Evolutionary conservation across 1,139 yeast genomes (phyloP).

Genomic region (Fermentozyma sake): DNA sequence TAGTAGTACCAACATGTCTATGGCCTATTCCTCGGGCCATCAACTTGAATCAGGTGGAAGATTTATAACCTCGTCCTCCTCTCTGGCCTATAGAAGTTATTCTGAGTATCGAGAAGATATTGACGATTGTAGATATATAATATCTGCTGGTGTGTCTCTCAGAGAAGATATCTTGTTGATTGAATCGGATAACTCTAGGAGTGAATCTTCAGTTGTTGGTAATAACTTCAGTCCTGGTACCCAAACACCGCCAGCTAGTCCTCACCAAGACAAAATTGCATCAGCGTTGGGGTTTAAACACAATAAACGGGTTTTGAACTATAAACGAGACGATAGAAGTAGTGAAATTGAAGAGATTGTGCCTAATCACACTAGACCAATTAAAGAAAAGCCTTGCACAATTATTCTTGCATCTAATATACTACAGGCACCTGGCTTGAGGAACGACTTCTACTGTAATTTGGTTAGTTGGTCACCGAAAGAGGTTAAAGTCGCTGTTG

Average conservation of each 20-base stretch:
- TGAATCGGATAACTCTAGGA: too few species aligned
- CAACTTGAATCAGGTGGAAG: constrained; percentile 11
- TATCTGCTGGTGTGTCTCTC: too few species aligned
- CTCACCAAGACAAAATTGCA: constrained; percentile 29
- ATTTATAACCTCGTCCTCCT: constrained; percentile 18
- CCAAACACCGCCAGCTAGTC: constrained; percentile 2
- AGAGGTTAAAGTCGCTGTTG: constrained; percentile 60
- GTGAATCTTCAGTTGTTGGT: too few species aligned
- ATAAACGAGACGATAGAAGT: too few species aligned
- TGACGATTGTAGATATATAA: too few species aligned
- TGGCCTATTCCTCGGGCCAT: not conserved
- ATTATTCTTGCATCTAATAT: constrained; percentile 20
- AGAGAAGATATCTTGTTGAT: too few species aligned
- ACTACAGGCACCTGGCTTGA: constrained; percentile 69
- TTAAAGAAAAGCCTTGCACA: too few species aligned
- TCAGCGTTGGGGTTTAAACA: constrained; percentile 43
- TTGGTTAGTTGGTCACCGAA: constrained; percentile 67
- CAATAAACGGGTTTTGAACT: constrained; percentile 30
- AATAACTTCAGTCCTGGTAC: too few species aligned
- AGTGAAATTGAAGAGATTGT: too few species aligned
- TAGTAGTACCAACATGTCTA: too few species aligned
- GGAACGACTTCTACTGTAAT: constrained; percentile 80
- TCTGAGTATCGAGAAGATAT: too few species aligned
- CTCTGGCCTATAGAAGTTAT: constrained; percentile 16
- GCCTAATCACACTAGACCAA: too few species aligned